Evolutionary conservation across 148 eudicot genomes (phyloP).

Genomic region (Rhododendron williamsianum): DNA sequence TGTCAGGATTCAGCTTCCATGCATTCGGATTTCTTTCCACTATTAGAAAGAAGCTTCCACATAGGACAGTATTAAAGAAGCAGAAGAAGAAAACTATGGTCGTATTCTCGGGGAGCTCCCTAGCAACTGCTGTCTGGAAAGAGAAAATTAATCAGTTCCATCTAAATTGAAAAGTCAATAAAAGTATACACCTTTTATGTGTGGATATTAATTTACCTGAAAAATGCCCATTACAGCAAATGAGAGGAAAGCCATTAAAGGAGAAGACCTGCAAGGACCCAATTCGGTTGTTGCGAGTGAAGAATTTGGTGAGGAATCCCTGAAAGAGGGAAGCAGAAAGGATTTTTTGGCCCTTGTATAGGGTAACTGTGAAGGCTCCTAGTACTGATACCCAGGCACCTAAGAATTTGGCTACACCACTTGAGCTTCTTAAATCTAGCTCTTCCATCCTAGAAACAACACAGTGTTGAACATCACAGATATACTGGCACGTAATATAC

Average conservation of each 20-base stretch:
- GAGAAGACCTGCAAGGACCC: slow-evolving; percentile 5
- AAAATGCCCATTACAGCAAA: background rate
- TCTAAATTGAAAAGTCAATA: background rate
- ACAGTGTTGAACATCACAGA: background rate
- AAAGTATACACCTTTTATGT: background rate
- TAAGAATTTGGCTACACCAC: slow-evolving; percentile 22
- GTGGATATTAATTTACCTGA: background rate
- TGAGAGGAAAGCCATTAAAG: background rate
- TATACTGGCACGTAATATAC: background rate
- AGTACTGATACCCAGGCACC: slow-evolving; percentile 29
- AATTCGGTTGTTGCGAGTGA: background rate
- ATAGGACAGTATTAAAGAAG: background rate
- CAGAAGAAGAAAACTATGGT: background rate
- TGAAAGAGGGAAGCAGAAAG: background rate
- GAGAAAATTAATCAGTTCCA: background rate
- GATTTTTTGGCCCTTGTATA: slow-evolving; percentile 26
- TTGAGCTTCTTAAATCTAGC: slow-evolving; percentile 16
- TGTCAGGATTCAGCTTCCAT: background rate
- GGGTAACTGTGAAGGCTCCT: slow-evolving; percentile 31
- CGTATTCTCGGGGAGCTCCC: background rate
- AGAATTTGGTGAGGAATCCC: background rate
- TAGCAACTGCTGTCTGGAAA: background rate
- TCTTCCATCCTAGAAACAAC: slow-evolving; percentile 29
- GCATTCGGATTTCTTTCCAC: background rate
- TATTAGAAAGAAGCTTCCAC: background rate